Evolutionary conservation across 1,284 basidiomycete genomes (phyloP), one percentile per base, ranked within the genome.

Genomic region (Phenoliferia sp.): DNA sequence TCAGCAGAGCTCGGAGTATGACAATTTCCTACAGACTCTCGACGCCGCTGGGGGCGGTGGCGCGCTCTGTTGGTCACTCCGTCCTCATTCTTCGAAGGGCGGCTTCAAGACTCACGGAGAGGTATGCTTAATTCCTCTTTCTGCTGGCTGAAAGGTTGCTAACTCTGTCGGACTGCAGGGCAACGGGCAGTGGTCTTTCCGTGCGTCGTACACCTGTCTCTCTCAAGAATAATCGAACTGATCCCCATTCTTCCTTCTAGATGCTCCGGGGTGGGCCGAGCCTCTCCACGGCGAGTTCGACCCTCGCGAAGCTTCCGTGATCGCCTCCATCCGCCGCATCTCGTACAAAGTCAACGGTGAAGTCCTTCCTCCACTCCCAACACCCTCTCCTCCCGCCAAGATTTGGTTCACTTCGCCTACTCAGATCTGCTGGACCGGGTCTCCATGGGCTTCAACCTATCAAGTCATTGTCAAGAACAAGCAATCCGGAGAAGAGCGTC

Each of bases 51-150:
- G 75, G 15, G 69, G 68, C 67, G 71, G 66, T 29, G 76, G 70
- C 0, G 73, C 76, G 9, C 63, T 77, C 52, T 73, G 75, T 9
- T 79, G 78, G 78, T 74, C 72, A 4, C 62, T 78, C 22, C 70
- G 78, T 0, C 77, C 77, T 0, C 74, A 75, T 22, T 73, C 76
- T 1, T 64, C 69, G 12, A 32, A 65, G 6, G 78, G 78, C 3
- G 78, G 77, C 2, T 77, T 77, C 75, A 77, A 75, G 48, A 77
- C 76, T 22, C 77, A 78, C 35, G 70, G 74, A 4, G 77, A 78
- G 56, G 48, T 52, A n/a, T n/a, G n/a, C n/a, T n/a, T n/a, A 44
- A 15, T 22, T 12, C 39, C 12, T 44, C 22, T 52, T 19, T 7
- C 28, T 52, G 48, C 48, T 52, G 48, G n/a, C n/a, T n/a, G n/a